Evolutionary conservation across 2,329 filamentous ascomycete genomes (phyloP).

Genomic region (Talaromyces sp.): DNA sequence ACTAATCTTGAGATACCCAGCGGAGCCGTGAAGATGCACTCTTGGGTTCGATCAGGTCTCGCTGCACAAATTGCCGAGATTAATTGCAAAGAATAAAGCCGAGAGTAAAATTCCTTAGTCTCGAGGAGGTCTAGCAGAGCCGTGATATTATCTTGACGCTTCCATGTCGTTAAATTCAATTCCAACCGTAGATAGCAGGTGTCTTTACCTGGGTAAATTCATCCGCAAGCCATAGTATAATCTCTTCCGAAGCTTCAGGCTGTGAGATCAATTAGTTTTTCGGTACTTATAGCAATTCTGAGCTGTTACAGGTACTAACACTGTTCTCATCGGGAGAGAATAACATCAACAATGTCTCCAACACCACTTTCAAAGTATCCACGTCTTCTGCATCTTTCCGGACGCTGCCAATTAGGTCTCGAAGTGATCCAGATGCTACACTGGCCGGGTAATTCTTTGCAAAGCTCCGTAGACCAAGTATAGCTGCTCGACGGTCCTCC

Average conservation of each 20-base stretch:
- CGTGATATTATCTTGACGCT: slow-evolving; percentile 93
- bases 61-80: slow-evolving; percentile 81
- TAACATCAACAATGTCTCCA: slow-evolving; percentile 93
- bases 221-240: slow-evolving; percentile 91
- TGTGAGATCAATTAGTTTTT: slow-evolving; percentile 38
- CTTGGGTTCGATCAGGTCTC: slow-evolving; percentile 85
- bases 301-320: slow-evolving; percentile 38
- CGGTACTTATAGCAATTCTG: neutral
- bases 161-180: slow-evolving; percentile 49
- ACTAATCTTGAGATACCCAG: slow-evolving; percentile 85
- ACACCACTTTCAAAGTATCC: slow-evolving; percentile 89
- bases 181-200: slow-evolving; percentile 14
- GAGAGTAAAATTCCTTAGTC: slow-evolving; percentile 80
- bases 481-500: slow-evolving; percentile 89
- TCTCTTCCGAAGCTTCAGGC: slow-evolving; percentile 93
- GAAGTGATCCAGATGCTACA: slow-evolving; percentile 86
- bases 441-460: slow-evolving; percentile 95
- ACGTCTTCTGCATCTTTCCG: slow-evolving; percentile 89
- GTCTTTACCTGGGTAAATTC: slow-evolving; percentile 81
- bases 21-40: slow-evolving; percentile 86
- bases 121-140: slow-evolving; percentile 86
- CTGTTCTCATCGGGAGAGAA: slow-evolving; percentile 68
- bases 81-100: slow-evolving; percentile 85
- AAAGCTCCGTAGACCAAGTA: slow-evolving; percentile 89
- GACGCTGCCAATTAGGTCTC: slow-evolving; percentile 80